Evolutionary conservation across 306 rosid species (phyloP), one percentile per base, ranked within the genome.

Genomic region (Malus orientalis): DNA sequence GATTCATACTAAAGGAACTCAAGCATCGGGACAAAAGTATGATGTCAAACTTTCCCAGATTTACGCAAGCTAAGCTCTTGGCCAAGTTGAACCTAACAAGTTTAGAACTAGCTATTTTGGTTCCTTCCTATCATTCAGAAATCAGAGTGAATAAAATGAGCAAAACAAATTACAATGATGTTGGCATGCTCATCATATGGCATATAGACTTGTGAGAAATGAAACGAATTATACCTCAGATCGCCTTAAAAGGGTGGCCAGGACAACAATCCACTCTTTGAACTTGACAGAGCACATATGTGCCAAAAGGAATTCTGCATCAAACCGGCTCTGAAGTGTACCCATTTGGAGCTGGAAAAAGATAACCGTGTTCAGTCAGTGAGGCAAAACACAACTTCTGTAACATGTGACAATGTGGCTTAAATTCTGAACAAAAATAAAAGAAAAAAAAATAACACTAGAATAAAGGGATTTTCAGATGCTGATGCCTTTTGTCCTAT

Each of bases 261-360:
- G 85, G 76, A 92, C 99, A 75, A 92, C 99, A 83, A 95, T 95
- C 99, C 99, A 95, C 85, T 95, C 97, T 86, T 92, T 92, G 76
- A 95, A 95, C 85, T 92, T 95, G 79, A 95, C 97, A 18, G 96
- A 92, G 86, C 99, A 92, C 99, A 95, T 92, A 69, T 90, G 93
- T 67, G 97, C 93, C 86, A 95, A 86, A 76, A 92, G 97, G 82
- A 95, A 95, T 77, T 95, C 97, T 15, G 97, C 99, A 79, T 95
- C 99, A 90, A 95, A 81, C 74, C 97, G 90, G 75, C 97, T 95
- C 83, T 95, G 97, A 70, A 90, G 82, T 30, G 92, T 92, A 84
- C 65, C 92, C 96, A 92, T 92, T 87, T 88, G 97, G 84, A 95
- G 97, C 99, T 95, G 93, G 84, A 80, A 69, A 76, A 71, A 65